phyloP scores from a whole-genome alignment of 148 eudicot genomes.

The Chenopodium suecicum region DNA sequence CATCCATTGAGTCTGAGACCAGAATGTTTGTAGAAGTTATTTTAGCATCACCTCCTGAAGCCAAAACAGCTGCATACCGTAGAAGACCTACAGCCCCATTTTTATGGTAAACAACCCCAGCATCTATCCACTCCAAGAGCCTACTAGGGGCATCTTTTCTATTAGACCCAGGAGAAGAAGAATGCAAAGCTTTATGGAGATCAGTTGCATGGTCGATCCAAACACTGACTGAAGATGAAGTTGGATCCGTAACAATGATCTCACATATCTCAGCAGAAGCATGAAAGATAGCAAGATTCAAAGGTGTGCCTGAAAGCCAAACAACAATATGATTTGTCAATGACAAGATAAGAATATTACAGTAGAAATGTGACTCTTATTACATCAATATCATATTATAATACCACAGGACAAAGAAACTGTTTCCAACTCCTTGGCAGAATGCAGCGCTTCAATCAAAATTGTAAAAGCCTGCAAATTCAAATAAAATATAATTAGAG shows the following conservation, averaged over 20 bases:
- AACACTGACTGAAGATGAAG: constrained; percentile 72
- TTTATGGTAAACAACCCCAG: constrained; percentile 82
- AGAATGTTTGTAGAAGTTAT: constrained; percentile 74
- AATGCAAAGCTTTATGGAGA: constrained; percentile 77
- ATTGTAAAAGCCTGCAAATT: constrained; percentile 64
- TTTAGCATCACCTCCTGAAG: constrained; percentile 97
- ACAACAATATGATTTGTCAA: background rate
- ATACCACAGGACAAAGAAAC: constrained; percentile 60
- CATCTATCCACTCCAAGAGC: constrained; percentile 97
- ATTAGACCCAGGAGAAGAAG: constrained; percentile 93
- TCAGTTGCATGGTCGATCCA: constrained; percentile 91
- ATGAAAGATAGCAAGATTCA: constrained; percentile 92
- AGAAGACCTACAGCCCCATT: constrained; percentile 89
- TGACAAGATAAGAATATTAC: background rate
- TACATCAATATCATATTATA: constrained; percentile 8
- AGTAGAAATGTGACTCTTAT: background rate
- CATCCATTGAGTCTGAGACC: constrained; percentile 76
- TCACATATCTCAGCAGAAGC: constrained; percentile 95
- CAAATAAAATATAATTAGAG: background rate
- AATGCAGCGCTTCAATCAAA: constrained; percentile 78
- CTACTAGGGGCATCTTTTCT: constrained; percentile 97
- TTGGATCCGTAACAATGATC: constrained; percentile 81
- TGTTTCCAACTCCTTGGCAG: constrained; percentile 75
- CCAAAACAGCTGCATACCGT: constrained; percentile 85
- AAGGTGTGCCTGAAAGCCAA: constrained; percentile 64